Evolutionary conservation across 2,329 filamentous ascomycete genomes (phyloP).

Genomic region (Cordyceps sp.): DNA sequence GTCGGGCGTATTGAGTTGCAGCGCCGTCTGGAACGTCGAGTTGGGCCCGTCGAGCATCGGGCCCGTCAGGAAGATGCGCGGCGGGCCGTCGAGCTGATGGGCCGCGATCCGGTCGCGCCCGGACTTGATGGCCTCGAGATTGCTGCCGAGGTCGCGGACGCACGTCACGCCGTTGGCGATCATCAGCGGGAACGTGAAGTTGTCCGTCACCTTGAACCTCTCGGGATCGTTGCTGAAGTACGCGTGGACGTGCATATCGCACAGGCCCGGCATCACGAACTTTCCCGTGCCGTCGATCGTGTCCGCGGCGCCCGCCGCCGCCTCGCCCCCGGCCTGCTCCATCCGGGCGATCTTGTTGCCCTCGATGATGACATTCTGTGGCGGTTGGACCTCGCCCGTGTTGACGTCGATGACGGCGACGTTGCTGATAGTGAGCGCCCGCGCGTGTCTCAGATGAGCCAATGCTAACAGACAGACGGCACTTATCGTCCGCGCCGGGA

Average conservation of each 20-base stretch:
- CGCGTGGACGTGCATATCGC: constrained; percentile 1
- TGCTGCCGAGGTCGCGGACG: constrained; percentile 1
- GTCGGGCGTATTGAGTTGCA: neutral
- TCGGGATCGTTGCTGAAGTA: neutral
- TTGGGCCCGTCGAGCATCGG: neutral
- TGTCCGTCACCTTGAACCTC: neutral
- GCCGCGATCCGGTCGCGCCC: neutral
- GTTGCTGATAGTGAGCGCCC: neutral
- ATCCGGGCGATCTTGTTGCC: neutral
- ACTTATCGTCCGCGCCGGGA: neutral
- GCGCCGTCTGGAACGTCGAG: neutral
- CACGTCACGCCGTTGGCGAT: constrained; percentile 1
- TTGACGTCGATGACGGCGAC: neutral
- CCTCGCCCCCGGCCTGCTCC: neutral
- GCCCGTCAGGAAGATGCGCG: constrained; percentile 1
- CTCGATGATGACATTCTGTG: neutral
- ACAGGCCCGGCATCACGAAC: neutral
- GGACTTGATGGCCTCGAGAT: neutral
- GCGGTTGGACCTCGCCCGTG: neutral
- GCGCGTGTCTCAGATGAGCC: neutral
- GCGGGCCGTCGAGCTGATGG: neutral
- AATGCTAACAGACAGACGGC: neutral
- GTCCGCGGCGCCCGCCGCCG: neutral
- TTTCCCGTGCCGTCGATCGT: neutral
- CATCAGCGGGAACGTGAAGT: neutral